Evolutionary conservation across 169 alveolate genomes (phyloP).

Genomic region (Eimeria falciformis): DNA sequence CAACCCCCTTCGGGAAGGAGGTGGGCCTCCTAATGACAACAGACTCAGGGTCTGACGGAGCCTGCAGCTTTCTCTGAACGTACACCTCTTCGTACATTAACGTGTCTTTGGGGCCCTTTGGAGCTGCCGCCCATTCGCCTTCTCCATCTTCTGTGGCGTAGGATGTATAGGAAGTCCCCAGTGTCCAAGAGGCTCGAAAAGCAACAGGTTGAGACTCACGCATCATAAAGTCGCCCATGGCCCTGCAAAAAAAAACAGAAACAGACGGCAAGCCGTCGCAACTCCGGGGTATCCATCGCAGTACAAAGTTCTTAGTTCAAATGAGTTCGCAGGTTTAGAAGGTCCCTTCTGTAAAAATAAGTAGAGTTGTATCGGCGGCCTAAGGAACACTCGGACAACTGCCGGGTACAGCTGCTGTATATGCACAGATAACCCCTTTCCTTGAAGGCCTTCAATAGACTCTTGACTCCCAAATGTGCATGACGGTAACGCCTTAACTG

Average conservation of each 20-base stretch:
- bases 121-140: slow-evolving; percentile 50
- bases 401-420: no score
- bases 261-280: not conserved
- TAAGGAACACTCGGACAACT: no score
- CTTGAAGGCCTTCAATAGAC: no score
- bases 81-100: slow-evolving; percentile 44
- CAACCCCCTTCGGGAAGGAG: slow-evolving; percentile 13
- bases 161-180: slow-evolving; percentile 17
- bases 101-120: not conserved
- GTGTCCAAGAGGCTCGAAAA: slow-evolving; percentile 35
- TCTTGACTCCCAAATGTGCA: no score
- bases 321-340: no score
- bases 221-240: slow-evolving; percentile 62
- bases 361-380: no score
- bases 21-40: slow-evolving; percentile 32
- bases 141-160: slow-evolving; percentile 7
- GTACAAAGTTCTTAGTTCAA: no score
- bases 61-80: slow-evolving; percentile 9
- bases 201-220: slow-evolving; percentile 62
- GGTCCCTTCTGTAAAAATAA: no score
- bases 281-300: no score
- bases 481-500: no score
- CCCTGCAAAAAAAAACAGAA: not conserved
- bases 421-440: no score
- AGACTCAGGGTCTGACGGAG: slow-evolving; percentile 55